Evolutionary conservation across 2,329 filamentous ascomycete genomes (phyloP), one percentile per base, ranked within the genome.

Genomic region (Colletotrichum salicis): DNA sequence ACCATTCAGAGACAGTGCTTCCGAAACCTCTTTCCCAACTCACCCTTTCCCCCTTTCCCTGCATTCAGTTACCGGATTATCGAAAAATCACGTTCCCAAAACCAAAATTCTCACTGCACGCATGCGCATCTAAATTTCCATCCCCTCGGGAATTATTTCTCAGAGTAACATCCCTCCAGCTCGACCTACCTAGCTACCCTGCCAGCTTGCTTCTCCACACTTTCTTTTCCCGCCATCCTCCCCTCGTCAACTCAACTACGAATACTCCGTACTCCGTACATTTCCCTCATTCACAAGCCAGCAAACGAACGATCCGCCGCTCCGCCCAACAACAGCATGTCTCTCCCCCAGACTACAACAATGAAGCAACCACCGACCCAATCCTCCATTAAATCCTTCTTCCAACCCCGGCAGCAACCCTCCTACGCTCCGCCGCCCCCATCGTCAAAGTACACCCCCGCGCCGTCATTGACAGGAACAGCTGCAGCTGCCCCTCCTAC

Each of bases 321-420:
- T 80, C 78, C 8, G 76, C 77, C 37, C 74, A 76, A 71, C n/a
- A 37, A 24, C 22, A 22, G 70, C 75, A 85, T 85, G 83, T 83
- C 82, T 57, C 81, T 83, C 66, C 83, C 73, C 27, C 62, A 83
- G 57, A 80, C 78, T 12, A 76, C 77, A 52, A 76, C 77, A 60
- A 77, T 79, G 70, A 82, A 82, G 69, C 41, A 48, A 48, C 41
- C 41, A 11, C 80, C 79, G 57, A 77, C 80, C 29, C 87, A 91
- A 77, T 80, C 86, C 51, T 91, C 89, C 57, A 91, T 92, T 76
- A 87, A 86, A 65, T 90, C 88, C 65, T 92, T 92, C 82, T 91
- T 92, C 79, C 84, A 85, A 73, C 85, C 86, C 59, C 82, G 81
- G 74, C 70, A 72, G 13, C 77, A 83, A 58, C 84, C 85, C 55